Base-by-base conservation (phyloP, 371 early-diverging fungal species). In the Mucor irregularis region DNA sequence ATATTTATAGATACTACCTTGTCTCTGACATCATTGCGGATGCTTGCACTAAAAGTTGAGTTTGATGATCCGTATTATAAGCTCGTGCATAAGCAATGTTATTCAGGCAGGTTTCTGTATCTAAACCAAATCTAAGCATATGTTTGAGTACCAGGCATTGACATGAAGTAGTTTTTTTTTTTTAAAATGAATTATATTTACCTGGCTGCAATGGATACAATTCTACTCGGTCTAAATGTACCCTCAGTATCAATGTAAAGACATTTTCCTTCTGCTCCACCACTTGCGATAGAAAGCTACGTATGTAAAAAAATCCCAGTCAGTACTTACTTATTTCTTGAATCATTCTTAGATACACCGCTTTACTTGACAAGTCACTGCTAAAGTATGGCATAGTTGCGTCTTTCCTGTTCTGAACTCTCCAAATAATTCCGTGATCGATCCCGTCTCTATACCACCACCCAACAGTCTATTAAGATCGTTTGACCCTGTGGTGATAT, bases 191-290 rank as follows among this genome's bases (percentile, higher is more conserved):
- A 19, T 21, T 29, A 28, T 10, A 13, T 19, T 60, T 53, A 69
- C 74, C 96, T 77, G 70, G 95, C 90, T n/a, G 99, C 95, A 45
- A 96, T 90, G 3, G 96, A 84, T 10, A 94, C 67, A 11, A 97
- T 70, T 43, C 99, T 82, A 63, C 91, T 95, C 0, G 99, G 94
- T 46, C 99, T 86, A 75, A 99, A 99, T 0, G 99, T 99, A 30
- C 96, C 96, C 76, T 99, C 99, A 0, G 99, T 99, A 72, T 99
- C 99, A 58, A 99, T 97, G 71, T 95, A 99, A 61, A 99, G 66
- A 62, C 96, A 96, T 72, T 95, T 98, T 33, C 99, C 99, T 71
- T 90, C 93, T 9, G 90, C 98, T 4, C 99, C 99, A 2, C 98
- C 98, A 73, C 85, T 78, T 19, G 87, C 82, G 9, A 75, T 61